Evolutionary conservation across 352 stramenopile genomes (phyloP), one percentile per base, ranked within the genome.

Genomic region (Globisporangium cylindrosporum): DNA sequence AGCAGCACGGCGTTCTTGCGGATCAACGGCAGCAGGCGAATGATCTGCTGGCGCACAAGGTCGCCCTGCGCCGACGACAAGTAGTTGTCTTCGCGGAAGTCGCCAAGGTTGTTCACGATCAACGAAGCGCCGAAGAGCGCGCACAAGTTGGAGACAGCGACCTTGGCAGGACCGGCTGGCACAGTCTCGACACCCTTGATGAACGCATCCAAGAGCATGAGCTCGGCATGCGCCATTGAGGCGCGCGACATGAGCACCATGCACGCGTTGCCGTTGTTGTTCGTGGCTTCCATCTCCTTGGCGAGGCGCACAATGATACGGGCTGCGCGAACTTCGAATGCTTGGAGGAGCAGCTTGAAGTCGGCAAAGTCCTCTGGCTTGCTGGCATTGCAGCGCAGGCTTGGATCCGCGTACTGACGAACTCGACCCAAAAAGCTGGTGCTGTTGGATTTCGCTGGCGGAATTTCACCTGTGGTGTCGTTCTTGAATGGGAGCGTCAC

Each of bases 211-310:
- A 79, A 48, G 12, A 82, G 58, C 9, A 78, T 66, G 22, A 72
- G 55, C 56, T 84, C 74, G n/a, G 74, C 58, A 59, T 81, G 73
- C 3, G 74, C 77, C 14, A 67, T 25, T 0, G 77, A 84, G 7
- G 75, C 77, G 18, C 69, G 66, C 4, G 74, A 73, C 74, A 84
- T 81, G n/a, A 79, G 65, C 64, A 76, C 71, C 77, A 84, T 84
- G 69, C n/a, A 72, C 41, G 71, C 51, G 62, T 78, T 78, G 41
- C 73, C 62, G 41, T 72, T 76, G 36, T 34, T 18, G 12, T 66
- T 63, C 3, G 15, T 41, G 6, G 22, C 18, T 9, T 59, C 4
- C 14, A 29, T 29, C 25, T 38, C 32, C 6, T 78, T 18, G 14
- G 38, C 14, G 4, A 48, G 38, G 32, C 27, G 15, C 55, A 74